These are phyloP conservation scores for Coemansia sp. DNA, from an alignment of 192 early-diverging fungal genomes.

Conservation along the genomic window DNA sequence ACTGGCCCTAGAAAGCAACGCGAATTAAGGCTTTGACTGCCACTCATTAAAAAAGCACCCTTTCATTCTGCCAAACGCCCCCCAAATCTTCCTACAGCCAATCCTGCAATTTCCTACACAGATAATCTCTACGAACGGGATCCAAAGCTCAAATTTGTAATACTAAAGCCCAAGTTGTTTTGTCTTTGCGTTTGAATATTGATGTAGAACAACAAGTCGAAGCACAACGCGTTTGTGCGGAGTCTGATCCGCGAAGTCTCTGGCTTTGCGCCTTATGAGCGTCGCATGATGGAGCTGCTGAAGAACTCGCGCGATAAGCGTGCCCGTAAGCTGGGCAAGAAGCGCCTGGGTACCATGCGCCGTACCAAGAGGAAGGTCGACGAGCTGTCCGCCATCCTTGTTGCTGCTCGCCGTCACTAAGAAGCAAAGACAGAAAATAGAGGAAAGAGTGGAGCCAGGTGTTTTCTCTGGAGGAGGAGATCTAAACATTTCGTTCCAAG, in stretches of 20 bases:
- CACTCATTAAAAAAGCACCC: too few relatives aligned
- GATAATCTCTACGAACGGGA: too few relatives aligned
- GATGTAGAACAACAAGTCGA: slow-evolving; percentile 60
- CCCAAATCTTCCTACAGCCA: too few relatives aligned
- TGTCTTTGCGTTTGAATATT: background rate
- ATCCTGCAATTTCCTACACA: too few relatives aligned
- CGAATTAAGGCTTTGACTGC: too few relatives aligned
- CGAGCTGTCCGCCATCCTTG: slow-evolving; percentile 90
- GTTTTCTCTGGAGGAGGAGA: background rate
- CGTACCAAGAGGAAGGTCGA: slow-evolving; percentile 99
- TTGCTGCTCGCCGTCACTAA: slow-evolving; percentile 82
- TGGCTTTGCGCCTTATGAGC: slow-evolving; percentile 98
- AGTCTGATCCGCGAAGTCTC: slow-evolving; percentile 94
- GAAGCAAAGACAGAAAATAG: background rate
- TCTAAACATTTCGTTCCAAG: slow-evolving; percentile 1
- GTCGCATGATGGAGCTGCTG: slow-evolving; percentile 99
- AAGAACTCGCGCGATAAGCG: slow-evolving; percentile 99
- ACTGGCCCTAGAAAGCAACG: too few relatives aligned
- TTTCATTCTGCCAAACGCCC: too few relatives aligned
- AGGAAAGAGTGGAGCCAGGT: too few relatives aligned
- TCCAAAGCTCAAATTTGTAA: too few relatives aligned
- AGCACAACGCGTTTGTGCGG: slow-evolving; percentile 89
- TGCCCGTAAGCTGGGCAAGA: slow-evolving; percentile 98
- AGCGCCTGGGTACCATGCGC: slow-evolving; percentile 91
- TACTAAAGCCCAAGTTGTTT: background rate